phyloP scores from a whole-genome alignment of 2,329 filamentous ascomycete genomes.

The Neodidymelliopsis sp. region DNA sequence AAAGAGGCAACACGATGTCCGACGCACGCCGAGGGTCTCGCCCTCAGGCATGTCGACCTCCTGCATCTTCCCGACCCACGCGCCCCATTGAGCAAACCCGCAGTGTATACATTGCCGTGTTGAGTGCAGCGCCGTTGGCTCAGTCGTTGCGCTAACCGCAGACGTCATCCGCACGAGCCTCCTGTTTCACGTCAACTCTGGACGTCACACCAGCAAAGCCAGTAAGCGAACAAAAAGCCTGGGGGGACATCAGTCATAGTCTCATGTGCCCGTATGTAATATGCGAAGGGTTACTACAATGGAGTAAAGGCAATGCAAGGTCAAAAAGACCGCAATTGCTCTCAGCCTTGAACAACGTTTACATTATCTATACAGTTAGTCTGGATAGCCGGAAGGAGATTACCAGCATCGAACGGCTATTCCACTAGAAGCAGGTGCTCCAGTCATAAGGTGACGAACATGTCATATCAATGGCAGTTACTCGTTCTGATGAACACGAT shows the following conservation, averaged over 20 bases:
- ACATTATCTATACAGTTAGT: no score
- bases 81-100: slow-evolving; percentile 10
- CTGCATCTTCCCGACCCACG: slow-evolving; percentile 18
- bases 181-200: slow-evolving; percentile 27
- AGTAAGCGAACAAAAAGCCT: slow-evolving; percentile 27
- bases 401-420: no score
- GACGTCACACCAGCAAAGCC: slow-evolving; percentile 24
- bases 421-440: no score
- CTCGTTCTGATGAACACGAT: background rate
- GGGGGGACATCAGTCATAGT: slow-evolving; percentile 13
- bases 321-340: no score
- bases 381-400: no score
- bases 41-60: slow-evolving; percentile 7
- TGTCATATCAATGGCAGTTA: background rate
- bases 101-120: slow-evolving; percentile 9
- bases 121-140: slow-evolving; percentile 13
- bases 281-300: background rate
- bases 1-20: slow-evolving; percentile 1
- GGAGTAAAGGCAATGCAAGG: slow-evolving; percentile 1
- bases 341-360: no score
- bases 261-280: slow-evolving; percentile 11
- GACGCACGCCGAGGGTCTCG: slow-evolving; percentile 13
- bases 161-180: slow-evolving; percentile 17
- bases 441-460: no score
- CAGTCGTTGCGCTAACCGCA: slow-evolving; percentile 15